These are phyloP conservation scores for Pseudodiploospora longispora DNA, from an alignment of 2,329 filamentous ascomycete genomes.

Conservation along the genomic window DNA sequence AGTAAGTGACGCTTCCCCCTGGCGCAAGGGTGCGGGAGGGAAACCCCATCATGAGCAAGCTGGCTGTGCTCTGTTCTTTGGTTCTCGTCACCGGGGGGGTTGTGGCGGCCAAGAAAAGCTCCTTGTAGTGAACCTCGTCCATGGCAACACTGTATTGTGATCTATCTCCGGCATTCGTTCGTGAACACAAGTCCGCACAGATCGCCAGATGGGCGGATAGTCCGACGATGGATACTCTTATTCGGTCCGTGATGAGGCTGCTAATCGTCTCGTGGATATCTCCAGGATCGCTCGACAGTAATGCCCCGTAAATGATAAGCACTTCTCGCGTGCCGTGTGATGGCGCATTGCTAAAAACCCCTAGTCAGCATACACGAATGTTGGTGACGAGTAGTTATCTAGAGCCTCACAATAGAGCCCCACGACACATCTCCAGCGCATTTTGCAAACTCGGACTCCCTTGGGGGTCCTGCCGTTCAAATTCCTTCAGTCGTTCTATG, in stretches of 20 bases:
- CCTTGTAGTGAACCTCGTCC: constrained; percentile 68
- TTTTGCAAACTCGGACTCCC: constrained; percentile 84
- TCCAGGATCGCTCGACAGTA: constrained; percentile 84
- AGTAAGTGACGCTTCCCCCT: constrained; percentile 59
- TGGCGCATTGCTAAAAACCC: constrained; percentile 62
- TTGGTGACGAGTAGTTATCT: neutral
- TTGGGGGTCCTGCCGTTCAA: constrained; percentile 60
- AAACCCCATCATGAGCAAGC: constrained; percentile 95
- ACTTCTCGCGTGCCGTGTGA: constrained; percentile 90
- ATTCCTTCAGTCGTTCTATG: constrained; percentile 62
- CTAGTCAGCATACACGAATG: constrained; percentile 8
- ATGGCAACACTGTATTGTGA: constrained; percentile 75
- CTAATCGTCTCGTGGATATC: constrained; percentile 90
- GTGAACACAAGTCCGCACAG: constrained; percentile 79
- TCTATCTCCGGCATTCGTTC: constrained; percentile 75
- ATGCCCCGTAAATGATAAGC: constrained; percentile 82
- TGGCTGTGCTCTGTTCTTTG: constrained; percentile 47
- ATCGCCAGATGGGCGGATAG: constrained; percentile 88
- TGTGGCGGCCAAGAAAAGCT: constrained; percentile 81
- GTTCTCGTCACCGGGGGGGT: constrained; percentile 79
- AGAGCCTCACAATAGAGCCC: constrained; percentile 64
- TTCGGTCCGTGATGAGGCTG: constrained; percentile 69
- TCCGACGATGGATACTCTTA: constrained; percentile 83
- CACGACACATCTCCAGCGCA: constrained; percentile 88
- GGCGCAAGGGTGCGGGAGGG: constrained; percentile 75